These are phyloP conservation scores for Tetradesmus obliquus DNA, from an alignment of 139 green algal species.

Conservation along the genomic window DNA sequence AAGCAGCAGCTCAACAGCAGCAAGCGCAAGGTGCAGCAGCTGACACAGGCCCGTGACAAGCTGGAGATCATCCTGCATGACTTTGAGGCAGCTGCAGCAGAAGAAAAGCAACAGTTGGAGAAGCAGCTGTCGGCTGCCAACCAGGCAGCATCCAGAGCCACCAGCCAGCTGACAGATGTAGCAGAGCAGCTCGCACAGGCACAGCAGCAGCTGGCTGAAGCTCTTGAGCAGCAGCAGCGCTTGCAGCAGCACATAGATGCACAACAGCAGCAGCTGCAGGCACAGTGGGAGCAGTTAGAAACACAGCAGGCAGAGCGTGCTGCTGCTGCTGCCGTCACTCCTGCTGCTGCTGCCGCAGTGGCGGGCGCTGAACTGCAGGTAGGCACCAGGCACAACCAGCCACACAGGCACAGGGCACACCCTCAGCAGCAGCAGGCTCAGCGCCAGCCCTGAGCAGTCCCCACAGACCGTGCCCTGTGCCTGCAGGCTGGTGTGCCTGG, in stretches of 20 bases:
- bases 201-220: not conserved
- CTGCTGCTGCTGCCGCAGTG: not conserved
- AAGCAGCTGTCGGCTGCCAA: constrained; percentile 30
- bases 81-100: constrained; percentile 32
- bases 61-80: constrained; percentile 25
- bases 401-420: not conserved
- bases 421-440: not conserved
- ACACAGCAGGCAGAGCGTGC: not conserved
- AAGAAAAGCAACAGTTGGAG: constrained; percentile 11
- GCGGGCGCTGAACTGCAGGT: not conserved
- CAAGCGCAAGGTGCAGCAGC: constrained; percentile 3
- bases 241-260: not conserved
- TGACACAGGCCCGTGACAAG: constrained; percentile 7
- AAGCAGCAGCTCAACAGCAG: constrained; percentile 12
- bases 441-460: not conserved
- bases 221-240: not conserved
- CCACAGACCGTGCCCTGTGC: not conserved
- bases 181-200: not conserved
- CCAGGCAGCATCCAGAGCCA: not conserved
- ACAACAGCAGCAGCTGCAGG: constrained; percentile 6
- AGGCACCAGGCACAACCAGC: constrained; percentile 30
- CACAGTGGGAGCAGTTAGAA: not conserved
- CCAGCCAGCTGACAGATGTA: not conserved
- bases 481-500: constrained; percentile 19
- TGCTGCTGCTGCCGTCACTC: not conserved